A percentile compares a stretch with the other conserved stretches of the same genome.
phyloP scores from a whole-genome alignment of 768 basidiomycete species.

The Suillus discolor region DNA sequence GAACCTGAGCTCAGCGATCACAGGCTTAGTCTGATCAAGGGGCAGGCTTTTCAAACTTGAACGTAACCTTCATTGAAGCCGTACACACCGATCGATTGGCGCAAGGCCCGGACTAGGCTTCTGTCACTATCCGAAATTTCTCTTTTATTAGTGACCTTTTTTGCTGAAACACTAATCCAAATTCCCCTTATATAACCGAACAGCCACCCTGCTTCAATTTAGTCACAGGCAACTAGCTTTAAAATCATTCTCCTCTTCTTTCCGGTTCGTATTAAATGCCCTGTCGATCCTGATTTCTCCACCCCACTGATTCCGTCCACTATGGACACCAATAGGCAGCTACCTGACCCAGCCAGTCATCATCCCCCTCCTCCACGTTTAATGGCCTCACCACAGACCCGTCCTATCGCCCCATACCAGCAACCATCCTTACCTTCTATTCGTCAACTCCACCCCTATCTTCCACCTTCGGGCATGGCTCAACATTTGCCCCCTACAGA shows the following conservation, averaged over 20 bases:
- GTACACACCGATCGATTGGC: constrained; percentile 23
- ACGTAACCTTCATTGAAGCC: not conserved
- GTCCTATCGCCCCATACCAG: constrained; percentile 30
- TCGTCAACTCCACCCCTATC: constrained; percentile 66
- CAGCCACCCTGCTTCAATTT: constrained; percentile 29
- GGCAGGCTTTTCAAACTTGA: not conserved
- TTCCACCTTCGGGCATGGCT: constrained; percentile 49
- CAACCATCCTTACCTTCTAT: constrained; percentile 60
- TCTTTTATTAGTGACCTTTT: constrained; percentile 29
- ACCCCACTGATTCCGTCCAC: constrained; percentile 19
- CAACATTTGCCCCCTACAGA: constrained; percentile 31
- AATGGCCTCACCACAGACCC: constrained; percentile 29
- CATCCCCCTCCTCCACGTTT: constrained; percentile 27
- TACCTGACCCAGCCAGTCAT: constrained; percentile 36
- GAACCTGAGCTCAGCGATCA: constrained; percentile 25
- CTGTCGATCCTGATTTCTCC: constrained; percentile 22
- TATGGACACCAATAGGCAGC: constrained; percentile 42
- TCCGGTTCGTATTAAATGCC: constrained; percentile 26
- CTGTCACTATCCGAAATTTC: constrained; percentile 28
- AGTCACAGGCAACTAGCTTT: constrained; percentile 23
- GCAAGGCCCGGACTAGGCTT: constrained; percentile 29
- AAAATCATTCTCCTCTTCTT: constrained; percentile 17
- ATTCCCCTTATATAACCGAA: constrained; percentile 30
- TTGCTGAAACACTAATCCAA: constrained; percentile 25
- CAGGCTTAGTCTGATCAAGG: constrained; percentile 11